Percentiles rank a stretch among this genome's conserved stretches.
Evolutionary conservation across 2,329 filamentous ascomycete species (phyloP).

Genomic region (Penicillium sp.): DNA sequence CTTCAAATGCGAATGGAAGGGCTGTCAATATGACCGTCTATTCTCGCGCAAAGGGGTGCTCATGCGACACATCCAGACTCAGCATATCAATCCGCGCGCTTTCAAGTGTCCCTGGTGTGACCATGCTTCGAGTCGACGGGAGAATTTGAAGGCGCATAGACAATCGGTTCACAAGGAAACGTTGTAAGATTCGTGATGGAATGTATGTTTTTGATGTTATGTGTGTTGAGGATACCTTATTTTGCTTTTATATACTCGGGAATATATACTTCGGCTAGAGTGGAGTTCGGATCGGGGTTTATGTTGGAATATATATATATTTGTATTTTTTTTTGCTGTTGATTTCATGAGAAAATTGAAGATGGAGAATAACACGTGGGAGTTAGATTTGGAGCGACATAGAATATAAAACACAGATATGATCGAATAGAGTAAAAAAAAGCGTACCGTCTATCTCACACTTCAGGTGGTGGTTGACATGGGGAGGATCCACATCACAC

Average conservation of each 20-base stretch:
- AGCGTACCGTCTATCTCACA: neutral
- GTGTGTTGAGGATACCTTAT: neutral
- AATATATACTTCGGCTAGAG: constrained; percentile 3
- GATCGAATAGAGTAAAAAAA: neutral
- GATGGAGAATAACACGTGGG: neutral
- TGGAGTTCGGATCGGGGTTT: neutral
- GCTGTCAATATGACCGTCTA: constrained; percentile 1
- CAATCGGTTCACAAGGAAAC: neutral
- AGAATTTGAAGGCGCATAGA: constrained; percentile 7
- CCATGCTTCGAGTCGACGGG: constrained; percentile 2
- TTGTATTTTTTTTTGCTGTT: no score
- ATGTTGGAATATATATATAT: neutral
- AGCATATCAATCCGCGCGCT: constrained; percentile 1
- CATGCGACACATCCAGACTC: constrained; percentile 7
- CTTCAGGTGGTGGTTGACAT: neutral
- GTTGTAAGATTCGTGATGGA: neutral
- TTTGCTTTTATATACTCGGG: neutral
- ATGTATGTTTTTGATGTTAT: neutral
- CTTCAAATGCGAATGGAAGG: constrained; percentile 1
- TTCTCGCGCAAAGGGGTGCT: constrained; percentile 8
- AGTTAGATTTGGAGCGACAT: neutral
- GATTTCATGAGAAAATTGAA: neutral
- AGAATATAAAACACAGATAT: neutral
- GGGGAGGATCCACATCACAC: constrained; percentile 1
- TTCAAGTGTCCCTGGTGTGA: constrained; percentile 5